phyloP scores from a whole-genome alignment of 2,329 filamentous ascomycete species.

The Sclerotinia trifoliorum region DNA sequence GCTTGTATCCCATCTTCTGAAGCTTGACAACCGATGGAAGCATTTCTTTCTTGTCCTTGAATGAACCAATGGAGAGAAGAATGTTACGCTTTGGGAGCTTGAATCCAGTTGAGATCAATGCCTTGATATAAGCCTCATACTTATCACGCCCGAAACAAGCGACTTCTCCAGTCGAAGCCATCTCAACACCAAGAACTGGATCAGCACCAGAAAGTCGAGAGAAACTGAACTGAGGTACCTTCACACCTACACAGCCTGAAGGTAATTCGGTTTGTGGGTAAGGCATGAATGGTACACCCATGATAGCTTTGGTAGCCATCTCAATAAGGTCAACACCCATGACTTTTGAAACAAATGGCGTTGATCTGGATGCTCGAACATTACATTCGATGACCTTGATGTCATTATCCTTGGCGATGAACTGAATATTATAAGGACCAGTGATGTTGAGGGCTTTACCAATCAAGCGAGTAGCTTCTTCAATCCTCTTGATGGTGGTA shows the following conservation, averaged over 20 bases:
- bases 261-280: constrained; percentile 78
- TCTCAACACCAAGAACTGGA: constrained; percentile 94
- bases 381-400: constrained; percentile 99
- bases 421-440: constrained; percentile 99
- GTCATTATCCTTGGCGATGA: constrained; percentile 80
- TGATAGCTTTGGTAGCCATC: constrained; percentile 82
- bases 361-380: constrained; percentile 91
- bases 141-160: constrained; percentile 95
- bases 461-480: constrained; percentile 94
- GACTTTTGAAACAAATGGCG: constrained; percentile 98
- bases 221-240: constrained; percentile 99
- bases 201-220: constrained; percentile 94
- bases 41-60: constrained; percentile 98
- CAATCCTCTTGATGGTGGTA: constrained; percentile 77
- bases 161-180: constrained; percentile 98
- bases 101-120: constrained; percentile 92
- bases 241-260: constrained; percentile 86
- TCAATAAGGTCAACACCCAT: constrained; percentile 97
- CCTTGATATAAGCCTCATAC: constrained; percentile 97
- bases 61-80: constrained; percentile 90
- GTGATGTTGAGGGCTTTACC: constrained; percentile 97
- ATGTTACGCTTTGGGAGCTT: constrained; percentile 95
- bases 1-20: constrained; percentile 86
- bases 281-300: constrained; percentile 74
- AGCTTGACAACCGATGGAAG: constrained; percentile 87